Conservation (phyloP, 108 stramenopile species). For the Skeletonema costatum region DNA sequence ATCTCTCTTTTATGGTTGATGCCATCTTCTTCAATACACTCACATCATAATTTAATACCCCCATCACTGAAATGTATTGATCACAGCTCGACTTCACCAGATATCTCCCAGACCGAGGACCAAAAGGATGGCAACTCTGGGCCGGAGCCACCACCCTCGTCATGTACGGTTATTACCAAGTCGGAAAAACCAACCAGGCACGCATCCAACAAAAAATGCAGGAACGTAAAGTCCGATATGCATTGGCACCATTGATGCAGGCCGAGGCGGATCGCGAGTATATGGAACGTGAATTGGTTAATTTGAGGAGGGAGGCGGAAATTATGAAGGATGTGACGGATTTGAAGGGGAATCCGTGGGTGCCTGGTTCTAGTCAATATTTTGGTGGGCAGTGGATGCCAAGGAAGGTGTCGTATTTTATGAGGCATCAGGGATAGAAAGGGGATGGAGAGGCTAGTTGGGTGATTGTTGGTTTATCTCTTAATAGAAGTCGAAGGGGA, state of each 20-base stretch:
- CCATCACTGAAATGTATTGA: background rate
- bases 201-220: conserved; percentile 65
- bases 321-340: conserved; percentile 83
- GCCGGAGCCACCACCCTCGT: conserved; percentile 59
- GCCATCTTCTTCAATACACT: background rate
- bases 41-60: background rate
- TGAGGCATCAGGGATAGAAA: conserved; percentile 20
- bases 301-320: conserved; percentile 65
- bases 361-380: conserved; percentile 36
- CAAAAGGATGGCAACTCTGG: conserved; percentile 85
- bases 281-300: conserved; percentile 65
- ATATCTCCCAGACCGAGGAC: conserved; percentile 70
- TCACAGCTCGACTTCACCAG: conserved; percentile 48
- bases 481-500: background rate
- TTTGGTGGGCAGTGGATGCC: conserved; percentile 50
- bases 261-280: conserved; percentile 85
- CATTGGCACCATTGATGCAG: conserved; percentile 75
- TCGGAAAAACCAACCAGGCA: conserved; percentile 71
- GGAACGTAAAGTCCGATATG: conserved; percentile 77
- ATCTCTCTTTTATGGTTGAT: background rate
- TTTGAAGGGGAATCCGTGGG: conserved; percentile 58
- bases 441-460: background rate
- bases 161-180: conserved; percentile 75
- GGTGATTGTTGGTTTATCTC: background rate
- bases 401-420: conserved; percentile 39